Percentiles rank a stretch among this genome's conserved stretches.
Evolutionary conservation across 2,329 filamentous ascomycete species (phyloP).

Genomic region (Scolecobasidium constrictum): DNA sequence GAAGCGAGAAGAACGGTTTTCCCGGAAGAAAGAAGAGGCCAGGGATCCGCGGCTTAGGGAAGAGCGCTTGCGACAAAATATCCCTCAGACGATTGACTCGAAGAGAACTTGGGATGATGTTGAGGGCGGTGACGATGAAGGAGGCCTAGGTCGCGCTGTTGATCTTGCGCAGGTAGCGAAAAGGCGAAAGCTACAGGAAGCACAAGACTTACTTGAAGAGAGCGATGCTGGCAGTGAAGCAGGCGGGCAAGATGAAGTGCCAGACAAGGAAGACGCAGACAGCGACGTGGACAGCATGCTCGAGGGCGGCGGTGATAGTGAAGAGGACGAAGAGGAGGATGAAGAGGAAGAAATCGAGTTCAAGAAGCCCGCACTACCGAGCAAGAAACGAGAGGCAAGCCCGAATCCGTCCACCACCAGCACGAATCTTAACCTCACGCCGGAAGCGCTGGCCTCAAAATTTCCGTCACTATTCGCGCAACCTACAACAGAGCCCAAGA

Average conservation of each 20-base stretch:
- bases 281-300: slow-evolving; percentile 70
- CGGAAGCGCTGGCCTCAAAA: slow-evolving; percentile 49
- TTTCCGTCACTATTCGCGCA: slow-evolving; percentile 48
- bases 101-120: slow-evolving; percentile 86
- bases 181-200: slow-evolving; percentile 25
- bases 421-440: slow-evolving; percentile 50
- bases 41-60: slow-evolving; percentile 67
- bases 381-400: slow-evolving; percentile 41
- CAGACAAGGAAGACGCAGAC: slow-evolving; percentile 33
- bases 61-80: slow-evolving; percentile 64
- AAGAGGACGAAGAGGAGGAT: slow-evolving; percentile 43
- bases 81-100: slow-evolving; percentile 70
- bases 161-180: slow-evolving; percentile 35
- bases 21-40: slow-evolving; percentile 69
- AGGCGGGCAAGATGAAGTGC: slow-evolving; percentile 18
- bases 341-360: slow-evolving; percentile 32
- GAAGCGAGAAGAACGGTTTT: slow-evolving; percentile 66
- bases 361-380: slow-evolving; percentile 20
- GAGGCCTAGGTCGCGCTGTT: slow-evolving; percentile 30
- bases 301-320: slow-evolving; percentile 39
- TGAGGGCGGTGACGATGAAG: slow-evolving; percentile 28
- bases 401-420: slow-evolving; percentile 43
- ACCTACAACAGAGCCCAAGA: slow-evolving; percentile 57
- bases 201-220: slow-evolving; percentile 17
- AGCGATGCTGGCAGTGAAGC: slow-evolving; percentile 18